Evolutionary conservation across 176 grass and related monocot genomes (phyloP), one percentile per base, ranked within the genome.

Genomic region (Oryza meyeriana): DNA sequence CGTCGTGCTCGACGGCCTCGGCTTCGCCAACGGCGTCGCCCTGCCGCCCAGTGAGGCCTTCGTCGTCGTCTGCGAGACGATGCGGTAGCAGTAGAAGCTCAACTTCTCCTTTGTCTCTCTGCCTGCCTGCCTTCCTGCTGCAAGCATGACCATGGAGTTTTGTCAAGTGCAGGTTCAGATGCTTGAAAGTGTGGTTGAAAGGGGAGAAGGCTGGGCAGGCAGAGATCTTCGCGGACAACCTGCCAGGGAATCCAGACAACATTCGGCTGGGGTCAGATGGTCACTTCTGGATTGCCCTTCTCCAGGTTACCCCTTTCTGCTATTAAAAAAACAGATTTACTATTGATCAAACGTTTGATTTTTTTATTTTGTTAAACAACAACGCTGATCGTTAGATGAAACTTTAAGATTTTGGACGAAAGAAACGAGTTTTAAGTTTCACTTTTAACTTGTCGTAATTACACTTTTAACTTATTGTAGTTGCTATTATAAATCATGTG

Each of bases 1-100:
- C 33, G 78, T 89, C 63, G 78, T 83, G 66, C 90, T 97, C 52
- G 29, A 35, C 24, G 12, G 34, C 36, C 72, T 97, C 61, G 12
- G 0, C 72, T 97, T 92, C 79, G 77, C 94, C 74, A 97, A 97
- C 48, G 94, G 94, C 70, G 92, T 94, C 38, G 86, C 94, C 3
- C 78, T 97, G 31, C 66, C 94, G 0, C 38, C 20, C 20, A 85
- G 58, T 28, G 85, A 92, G 85, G 65, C 85, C 42, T 97, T 92
- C 88, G 33, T 97, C 44, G 70, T 97, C 11, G 83, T 97, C 25
- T 97, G 86, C 64, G 94, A 97, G 81, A 58, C 92, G 1, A 14
- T 0, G 6, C 68, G 58, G 94, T 89, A 80, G 62, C 26, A 36
- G n/a, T n/a, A 45, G 12, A 12, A 28, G 24, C 12, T 40, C 6